These are phyloP conservation scores for Phytophthora meadii DNA, from an alignment of 352 stramenopile genomes.

Conservation along the genomic window DNA sequence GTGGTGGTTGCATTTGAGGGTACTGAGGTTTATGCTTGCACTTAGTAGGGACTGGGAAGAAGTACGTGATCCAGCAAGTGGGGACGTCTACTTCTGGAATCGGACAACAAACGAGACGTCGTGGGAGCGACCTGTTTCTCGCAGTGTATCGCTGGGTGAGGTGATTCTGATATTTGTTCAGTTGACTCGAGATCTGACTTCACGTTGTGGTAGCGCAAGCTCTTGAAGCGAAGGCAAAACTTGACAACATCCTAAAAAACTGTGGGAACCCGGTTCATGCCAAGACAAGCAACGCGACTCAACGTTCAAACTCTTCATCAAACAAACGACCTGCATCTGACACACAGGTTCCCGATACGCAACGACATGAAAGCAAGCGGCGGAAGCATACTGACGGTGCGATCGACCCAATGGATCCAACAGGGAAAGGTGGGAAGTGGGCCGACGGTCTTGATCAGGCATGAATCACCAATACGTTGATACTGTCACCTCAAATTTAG, in stretches of 20 bases:
- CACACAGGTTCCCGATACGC: background rate
- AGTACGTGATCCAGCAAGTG: slow-evolving; percentile 60
- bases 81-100: slow-evolving; percentile 81
- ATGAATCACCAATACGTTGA: background rate
- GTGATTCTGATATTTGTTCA: background rate
- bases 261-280: slow-evolving; percentile 28
- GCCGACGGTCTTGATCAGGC: slow-evolving; percentile 29
- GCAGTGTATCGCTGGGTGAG: slow-evolving; percentile 64
- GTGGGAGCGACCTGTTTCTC: slow-evolving; percentile 60
- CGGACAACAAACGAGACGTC: slow-evolving; percentile 74
- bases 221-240: slow-evolving; percentile 63
- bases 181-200: background rate
- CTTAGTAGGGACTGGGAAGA: slow-evolving; percentile 66
- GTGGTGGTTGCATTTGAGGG: slow-evolving; percentile 1
- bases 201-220: slow-evolving; percentile 45
- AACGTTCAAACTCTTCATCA: background rate
- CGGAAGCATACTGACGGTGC: slow-evolving; percentile 17
- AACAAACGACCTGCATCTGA: slow-evolving; percentile 20
- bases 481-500: no score
- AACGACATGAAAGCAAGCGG: slow-evolving; percentile 20
- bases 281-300: slow-evolving; percentile 6
- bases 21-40: slow-evolving; percentile 1
- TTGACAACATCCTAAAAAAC: slow-evolving; percentile 61
- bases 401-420: slow-evolving; percentile 36
- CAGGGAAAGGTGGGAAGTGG: slow-evolving; percentile 31